Conservation (phyloP, 345 rosid genomes). For the Eucalyptus regnans region DNA sequence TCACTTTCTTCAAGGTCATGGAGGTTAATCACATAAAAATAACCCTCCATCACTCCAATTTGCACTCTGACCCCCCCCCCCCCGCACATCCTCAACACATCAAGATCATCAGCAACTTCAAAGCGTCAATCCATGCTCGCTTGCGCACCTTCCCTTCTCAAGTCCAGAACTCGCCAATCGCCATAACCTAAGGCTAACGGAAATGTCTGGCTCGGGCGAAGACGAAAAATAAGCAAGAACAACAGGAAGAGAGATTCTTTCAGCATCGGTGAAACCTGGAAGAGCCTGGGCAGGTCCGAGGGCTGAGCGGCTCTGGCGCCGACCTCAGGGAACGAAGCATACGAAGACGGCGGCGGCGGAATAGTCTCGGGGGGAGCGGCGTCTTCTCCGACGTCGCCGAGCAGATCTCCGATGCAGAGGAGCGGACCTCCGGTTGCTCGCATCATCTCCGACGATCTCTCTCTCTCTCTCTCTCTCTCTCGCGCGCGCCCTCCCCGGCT, state of each 20-base stretch:
- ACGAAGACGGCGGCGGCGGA: background rate
- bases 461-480: background rate
- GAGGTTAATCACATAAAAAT: background rate
- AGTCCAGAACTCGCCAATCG: background rate
- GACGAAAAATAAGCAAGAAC: background rate
- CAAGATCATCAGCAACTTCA: background rate
- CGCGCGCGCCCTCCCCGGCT: background rate
- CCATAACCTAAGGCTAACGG: background rate
- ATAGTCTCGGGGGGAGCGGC: background rate
- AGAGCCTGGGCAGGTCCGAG: constrained; percentile 44
- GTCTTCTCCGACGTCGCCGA: constrained; percentile 56
- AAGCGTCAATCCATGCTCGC: background rate
- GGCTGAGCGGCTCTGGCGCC: background rate
- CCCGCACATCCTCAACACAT: background rate
- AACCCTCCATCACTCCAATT: background rate
- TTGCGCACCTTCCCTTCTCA: background rate
- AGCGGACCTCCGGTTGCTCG: constrained; percentile 82
- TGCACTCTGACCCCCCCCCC: background rate
- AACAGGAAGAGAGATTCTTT: too few species aligned
- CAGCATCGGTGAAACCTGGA: constrained; percentile 33
- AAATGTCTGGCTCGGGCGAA: background rate
- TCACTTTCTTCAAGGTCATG: background rate
- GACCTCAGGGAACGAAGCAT: constrained; percentile 1
- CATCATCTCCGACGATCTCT: constrained; percentile 12
- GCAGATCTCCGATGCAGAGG: constrained; percentile 68